phyloP scores from a whole-genome alignment of 345 rosid genomes.

The Syzygium aqueum region DNA sequence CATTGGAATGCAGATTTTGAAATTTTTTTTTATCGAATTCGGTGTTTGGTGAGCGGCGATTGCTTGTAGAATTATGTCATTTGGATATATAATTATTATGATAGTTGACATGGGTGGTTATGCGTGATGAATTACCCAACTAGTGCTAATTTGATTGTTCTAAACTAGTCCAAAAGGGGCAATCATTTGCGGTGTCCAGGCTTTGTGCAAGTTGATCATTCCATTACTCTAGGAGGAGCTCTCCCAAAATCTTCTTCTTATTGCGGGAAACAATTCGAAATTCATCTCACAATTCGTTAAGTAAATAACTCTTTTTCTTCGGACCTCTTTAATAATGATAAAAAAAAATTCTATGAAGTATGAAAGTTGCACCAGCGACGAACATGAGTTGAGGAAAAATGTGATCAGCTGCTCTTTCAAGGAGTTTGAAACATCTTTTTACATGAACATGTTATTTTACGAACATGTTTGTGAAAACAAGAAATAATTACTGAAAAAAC shows the following conservation, averaged over 20 bases:
- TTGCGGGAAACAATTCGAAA: background rate
- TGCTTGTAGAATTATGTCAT: background rate
- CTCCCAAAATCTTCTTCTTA: background rate
- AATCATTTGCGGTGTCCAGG: background rate
- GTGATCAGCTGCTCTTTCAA: background rate
- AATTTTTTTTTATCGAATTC: no score
- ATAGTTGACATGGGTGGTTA: no score
- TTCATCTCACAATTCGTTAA: background rate
- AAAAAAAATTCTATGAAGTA: no score
- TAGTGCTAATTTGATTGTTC: no score
- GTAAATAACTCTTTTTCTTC: background rate
- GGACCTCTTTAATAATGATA: no score
- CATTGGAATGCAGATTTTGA: background rate
- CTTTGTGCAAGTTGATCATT: background rate
- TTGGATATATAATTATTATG: background rate
- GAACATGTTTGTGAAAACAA: no score
- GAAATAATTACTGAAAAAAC: no score
- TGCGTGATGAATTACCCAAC: no score
- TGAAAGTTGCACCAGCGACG: no score
- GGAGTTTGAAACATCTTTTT: background rate
- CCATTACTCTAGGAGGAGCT: background rate
- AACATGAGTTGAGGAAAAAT: no score
- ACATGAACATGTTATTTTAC: no score
- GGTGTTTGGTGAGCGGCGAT: background rate
- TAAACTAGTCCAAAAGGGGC: no score